phyloP scores from a whole-genome alignment of 2,329 filamentous ascomycete genomes.

The Rhexocercosporidium sp. region DNA sequence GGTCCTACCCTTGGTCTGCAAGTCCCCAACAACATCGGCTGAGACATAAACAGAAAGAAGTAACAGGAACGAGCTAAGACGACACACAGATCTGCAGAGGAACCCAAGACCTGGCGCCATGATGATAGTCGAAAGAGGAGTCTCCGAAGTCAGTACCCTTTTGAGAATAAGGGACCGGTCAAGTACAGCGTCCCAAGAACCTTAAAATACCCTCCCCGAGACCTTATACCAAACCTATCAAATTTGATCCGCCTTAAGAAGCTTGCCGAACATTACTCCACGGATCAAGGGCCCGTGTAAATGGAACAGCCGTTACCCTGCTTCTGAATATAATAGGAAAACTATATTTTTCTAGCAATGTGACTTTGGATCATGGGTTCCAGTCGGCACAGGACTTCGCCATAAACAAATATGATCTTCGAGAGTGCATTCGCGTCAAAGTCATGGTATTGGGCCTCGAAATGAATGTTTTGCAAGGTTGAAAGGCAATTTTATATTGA shows the following conservation, averaged over 20 bases:
- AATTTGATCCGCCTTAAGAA: neutral
- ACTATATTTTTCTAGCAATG: slow-evolving; percentile 1
- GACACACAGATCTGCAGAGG: slow-evolving; percentile 18
- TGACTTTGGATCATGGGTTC: slow-evolving; percentile 10
- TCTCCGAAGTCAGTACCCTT: neutral
- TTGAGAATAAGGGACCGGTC: slow-evolving; percentile 6
- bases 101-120: slow-evolving; percentile 17
- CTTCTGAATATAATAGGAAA: neutral
- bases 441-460: neutral
- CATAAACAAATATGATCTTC: neutral
- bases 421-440: neutral
- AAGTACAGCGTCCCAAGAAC: slow-evolving; percentile 15
- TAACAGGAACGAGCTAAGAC: slow-evolving; percentile 9
- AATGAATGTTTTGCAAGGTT: neutral
- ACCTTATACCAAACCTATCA: slow-evolving; percentile 13
- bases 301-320: slow-evolving; percentile 4
- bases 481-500: neutral
- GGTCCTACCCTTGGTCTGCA: slow-evolving; percentile 30
- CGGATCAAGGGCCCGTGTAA: slow-evolving; percentile 2
- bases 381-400: neutral
- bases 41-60: slow-evolving; percentile 12
- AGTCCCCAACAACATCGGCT: slow-evolving; percentile 27
- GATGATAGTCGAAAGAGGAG: slow-evolving; percentile 3
- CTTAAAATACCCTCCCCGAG: slow-evolving; percentile 5
- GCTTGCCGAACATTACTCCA: slow-evolving; percentile 1